Evolutionary conservation across 306 rosid species (phyloP).

Genomic region (Arachis hypogaea): DNA sequence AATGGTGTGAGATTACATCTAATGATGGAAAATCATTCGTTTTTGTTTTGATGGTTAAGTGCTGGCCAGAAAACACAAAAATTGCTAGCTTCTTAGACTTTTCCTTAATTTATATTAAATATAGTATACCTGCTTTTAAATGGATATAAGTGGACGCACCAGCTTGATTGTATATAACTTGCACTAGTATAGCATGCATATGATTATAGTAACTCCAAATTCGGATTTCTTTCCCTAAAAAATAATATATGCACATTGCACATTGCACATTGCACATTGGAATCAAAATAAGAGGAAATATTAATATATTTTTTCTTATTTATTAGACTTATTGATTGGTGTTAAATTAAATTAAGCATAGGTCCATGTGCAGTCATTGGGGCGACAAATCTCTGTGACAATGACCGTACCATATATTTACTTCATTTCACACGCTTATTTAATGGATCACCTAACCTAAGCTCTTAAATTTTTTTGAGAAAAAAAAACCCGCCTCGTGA

Average conservation of each 20-base stretch:
- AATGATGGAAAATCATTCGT: too few relatives aligned
- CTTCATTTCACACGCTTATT: not conserved
- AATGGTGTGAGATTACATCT: too few relatives aligned
- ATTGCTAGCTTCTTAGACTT: too few relatives aligned
- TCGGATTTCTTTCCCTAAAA: too few relatives aligned
- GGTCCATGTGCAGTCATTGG: slow-evolving; percentile 13
- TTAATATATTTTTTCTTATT: not conserved
- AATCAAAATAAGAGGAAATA: too few relatives aligned
- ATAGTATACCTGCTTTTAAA: not conserved
- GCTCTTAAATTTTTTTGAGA: too few relatives aligned
- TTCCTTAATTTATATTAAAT: not conserved
- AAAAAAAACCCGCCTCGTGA: too few relatives aligned
- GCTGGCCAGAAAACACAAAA: too few relatives aligned
- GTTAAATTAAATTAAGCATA: not conserved
- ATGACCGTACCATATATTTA: not conserved
- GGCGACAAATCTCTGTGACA: slow-evolving; percentile 32
- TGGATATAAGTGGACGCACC: not conserved
- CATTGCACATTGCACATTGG: too few relatives aligned
- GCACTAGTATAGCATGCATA: not conserved
- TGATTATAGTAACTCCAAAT: not conserved
- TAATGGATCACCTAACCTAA: not conserved
- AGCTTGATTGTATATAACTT: not conserved
- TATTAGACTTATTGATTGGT: slow-evolving; percentile 8
- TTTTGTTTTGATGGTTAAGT: too few relatives aligned
- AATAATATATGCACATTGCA: too few relatives aligned